Percentiles rank a stretch among this genome's conserved stretches.
Conservation (phyloP, 2,329 filamentous ascomycete species). For the Arthrobotrys megalospora region DNA sequence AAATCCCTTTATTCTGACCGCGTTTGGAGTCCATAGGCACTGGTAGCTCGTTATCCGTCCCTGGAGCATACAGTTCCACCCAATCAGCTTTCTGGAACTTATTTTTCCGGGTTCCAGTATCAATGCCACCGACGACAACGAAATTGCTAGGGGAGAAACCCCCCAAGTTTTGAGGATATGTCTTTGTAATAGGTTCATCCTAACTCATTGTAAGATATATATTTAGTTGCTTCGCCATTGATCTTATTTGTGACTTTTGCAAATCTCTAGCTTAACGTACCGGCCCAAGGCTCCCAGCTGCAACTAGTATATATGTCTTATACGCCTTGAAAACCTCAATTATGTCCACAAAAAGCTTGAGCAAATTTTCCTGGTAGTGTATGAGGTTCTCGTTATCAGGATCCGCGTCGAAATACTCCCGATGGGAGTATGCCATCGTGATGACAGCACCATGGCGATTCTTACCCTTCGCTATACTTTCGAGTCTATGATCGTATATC, state of each 20-base stretch:
- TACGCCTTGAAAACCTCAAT: not conserved
- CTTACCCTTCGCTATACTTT: not conserved
- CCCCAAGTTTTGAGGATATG: not conserved
- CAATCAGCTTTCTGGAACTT: not conserved
- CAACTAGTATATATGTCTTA: not conserved
- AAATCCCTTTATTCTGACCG: no score
- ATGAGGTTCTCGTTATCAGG: not conserved
- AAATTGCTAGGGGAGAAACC: not conserved
- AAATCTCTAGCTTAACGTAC: not conserved
- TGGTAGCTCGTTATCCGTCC: not conserved
- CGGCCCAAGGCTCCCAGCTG: not conserved
- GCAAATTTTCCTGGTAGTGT: no score
- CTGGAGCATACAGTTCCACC: conserved; percentile 30
- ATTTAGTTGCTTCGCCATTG: no score
- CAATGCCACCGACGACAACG: conserved; percentile 1
- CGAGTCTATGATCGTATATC: not conserved
- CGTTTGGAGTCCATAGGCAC: not conserved
- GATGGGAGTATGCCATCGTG: not conserved
- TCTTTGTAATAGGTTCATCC: no score
- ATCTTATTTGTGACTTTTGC: not conserved
- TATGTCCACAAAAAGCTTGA: not conserved
- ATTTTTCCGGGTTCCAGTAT: not conserved
- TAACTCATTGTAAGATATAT: no score
- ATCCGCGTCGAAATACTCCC: not conserved
- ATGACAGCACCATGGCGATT: not conserved